Evolutionary conservation across 306 rosid genomes (phyloP).

Genomic region (Fragaria nilgerrensis): DNA sequence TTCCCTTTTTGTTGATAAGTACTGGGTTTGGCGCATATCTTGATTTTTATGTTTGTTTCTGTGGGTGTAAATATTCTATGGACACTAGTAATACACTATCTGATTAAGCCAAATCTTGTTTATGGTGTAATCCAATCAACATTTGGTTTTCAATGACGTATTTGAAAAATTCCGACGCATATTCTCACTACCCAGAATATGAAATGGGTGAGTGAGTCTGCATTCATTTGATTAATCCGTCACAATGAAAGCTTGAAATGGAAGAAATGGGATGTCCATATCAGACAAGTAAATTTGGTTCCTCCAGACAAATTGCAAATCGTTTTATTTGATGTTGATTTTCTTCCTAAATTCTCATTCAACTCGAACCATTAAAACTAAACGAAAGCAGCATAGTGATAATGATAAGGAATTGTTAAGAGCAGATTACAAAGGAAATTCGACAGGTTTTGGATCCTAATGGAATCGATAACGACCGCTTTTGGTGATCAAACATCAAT

Average conservation of each 20-base stretch:
- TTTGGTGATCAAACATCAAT: slow-evolving; percentile 10
- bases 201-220: neutral
- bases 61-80: neutral
- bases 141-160: neutral
- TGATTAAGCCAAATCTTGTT: neutral
- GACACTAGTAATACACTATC: neutral
- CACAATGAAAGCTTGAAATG: neutral
- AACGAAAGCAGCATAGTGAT: neutral
- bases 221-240: slow-evolving; percentile 6
- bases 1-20: neutral
- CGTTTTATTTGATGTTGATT: neutral
- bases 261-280: neutral
- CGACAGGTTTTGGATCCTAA: neutral
- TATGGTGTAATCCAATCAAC: neutral
- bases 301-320: neutral
- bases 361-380: neutral
- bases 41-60: neutral
- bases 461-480: neutral
- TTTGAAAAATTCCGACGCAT: neutral
- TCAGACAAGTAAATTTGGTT: neutral
- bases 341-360: slow-evolving; percentile 5
- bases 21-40: neutral
- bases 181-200: neutral
- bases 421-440: neutral
- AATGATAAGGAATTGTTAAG: neutral